These are phyloP conservation scores for Urostyla sp. DNA, from an alignment of 73 alveolate species.

Conservation along the genomic window DNA sequence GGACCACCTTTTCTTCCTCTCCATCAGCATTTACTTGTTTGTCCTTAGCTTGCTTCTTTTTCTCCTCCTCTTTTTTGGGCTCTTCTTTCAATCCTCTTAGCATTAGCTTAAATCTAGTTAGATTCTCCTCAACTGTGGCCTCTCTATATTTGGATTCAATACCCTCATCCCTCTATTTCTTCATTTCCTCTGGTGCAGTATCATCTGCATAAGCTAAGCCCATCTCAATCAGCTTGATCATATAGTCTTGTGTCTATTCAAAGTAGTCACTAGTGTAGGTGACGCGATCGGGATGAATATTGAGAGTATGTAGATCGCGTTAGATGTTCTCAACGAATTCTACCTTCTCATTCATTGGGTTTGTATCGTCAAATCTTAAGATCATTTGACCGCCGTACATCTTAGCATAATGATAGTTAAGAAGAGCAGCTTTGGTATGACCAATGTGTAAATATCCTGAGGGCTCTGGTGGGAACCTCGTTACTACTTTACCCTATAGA, in stretches of 20 bases:
- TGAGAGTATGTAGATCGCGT: slow-evolving; percentile 84
- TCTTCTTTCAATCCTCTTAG: slow-evolving; percentile 71
- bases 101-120: slow-evolving; percentile 84
- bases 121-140: slow-evolving; percentile 82
- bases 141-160: slow-evolving; percentile 87
- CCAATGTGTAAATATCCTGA: slow-evolving; percentile 98
- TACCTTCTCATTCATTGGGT: slow-evolving; percentile 95
- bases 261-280: slow-evolving; percentile 94
- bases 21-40: too few species aligned
- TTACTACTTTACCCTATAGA: slow-evolving; percentile 88
- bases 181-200: slow-evolving; percentile 96
- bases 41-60: neutral
- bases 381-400: slow-evolving; percentile 97
- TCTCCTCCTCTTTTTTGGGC: slow-evolving; percentile 6
- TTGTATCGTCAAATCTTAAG: slow-evolving; percentile 98
- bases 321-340: slow-evolving; percentile 92
- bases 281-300: slow-evolving; percentile 85
- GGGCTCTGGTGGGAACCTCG: slow-evolving; percentile 98
- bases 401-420: slow-evolving; percentile 96
- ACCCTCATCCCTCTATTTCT: slow-evolving; percentile 90
- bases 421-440: slow-evolving; percentile 98
- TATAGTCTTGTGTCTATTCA: slow-evolving; percentile 80
- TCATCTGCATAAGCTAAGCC: slow-evolving; percentile 97
- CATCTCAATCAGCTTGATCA: slow-evolving; percentile 81
- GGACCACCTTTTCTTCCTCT: slow-evolving; percentile 49